Conservation (phyloP, 2,329 filamentous ascomycete genomes). For the Diaporthe capsici region DNA sequence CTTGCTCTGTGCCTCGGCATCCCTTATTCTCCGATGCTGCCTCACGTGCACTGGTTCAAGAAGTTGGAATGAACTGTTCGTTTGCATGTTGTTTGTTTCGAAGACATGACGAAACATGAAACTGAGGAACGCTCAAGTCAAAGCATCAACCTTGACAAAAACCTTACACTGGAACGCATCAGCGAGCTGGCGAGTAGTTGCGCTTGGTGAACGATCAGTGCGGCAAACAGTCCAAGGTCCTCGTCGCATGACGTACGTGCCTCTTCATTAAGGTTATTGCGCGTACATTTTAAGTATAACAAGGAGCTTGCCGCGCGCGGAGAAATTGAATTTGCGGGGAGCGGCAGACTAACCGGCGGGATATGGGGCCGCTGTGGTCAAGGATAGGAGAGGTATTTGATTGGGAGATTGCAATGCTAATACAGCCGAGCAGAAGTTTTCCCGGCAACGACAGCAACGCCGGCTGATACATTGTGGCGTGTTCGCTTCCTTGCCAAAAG, state of each 20-base stretch:
- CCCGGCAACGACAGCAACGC: slow-evolving; percentile 4
- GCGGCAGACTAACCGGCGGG: not conserved
- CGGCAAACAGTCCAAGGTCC: too few relatives aligned
- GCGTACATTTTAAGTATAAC: not conserved
- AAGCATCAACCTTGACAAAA: not conserved
- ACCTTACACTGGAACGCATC: not conserved
- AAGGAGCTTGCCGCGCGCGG: not conserved
- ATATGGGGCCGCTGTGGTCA: slow-evolving; percentile 1
- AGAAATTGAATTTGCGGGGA: slow-evolving; percentile 1
- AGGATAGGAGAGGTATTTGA: slow-evolving; percentile 2
- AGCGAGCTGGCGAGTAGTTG: too few relatives aligned
- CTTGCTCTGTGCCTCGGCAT: not conserved
- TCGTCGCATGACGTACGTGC: not conserved
- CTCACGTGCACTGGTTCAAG: not conserved
- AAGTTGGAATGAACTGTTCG: not conserved
- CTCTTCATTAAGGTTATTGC: not conserved
- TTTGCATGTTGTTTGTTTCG: not conserved
- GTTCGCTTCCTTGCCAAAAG: slow-evolving; percentile 4
- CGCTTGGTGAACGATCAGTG: not conserved
- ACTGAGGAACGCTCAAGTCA: not conserved
- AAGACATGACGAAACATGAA: slow-evolving; percentile 13
- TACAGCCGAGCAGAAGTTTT: slow-evolving; percentile 18
- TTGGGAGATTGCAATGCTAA: slow-evolving; percentile 31
- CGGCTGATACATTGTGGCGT: not conserved
- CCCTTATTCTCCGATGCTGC: not conserved